Evolutionary conservation across 371 early-diverging fungal species (phyloP).

Genomic region (Furculomyces boomerangus): DNA sequence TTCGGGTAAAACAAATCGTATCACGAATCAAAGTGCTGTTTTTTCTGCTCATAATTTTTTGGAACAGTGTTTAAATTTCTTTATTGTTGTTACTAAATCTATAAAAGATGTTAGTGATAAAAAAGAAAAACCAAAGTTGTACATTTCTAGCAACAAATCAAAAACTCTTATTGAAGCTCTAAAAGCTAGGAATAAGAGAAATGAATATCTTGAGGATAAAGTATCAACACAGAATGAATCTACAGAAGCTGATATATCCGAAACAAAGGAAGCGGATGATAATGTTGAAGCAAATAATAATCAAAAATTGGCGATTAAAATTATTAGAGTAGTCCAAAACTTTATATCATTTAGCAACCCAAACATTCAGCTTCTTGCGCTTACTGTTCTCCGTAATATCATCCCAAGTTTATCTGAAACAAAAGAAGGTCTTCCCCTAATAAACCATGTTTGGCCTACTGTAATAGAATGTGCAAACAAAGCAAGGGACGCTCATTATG

Average conservation of each 20-base stretch:
- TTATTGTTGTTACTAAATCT: background rate
- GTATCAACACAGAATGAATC: background rate
- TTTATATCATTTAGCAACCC: background rate
- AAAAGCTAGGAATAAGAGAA: background rate
- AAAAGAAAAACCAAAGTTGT: too few species aligned
- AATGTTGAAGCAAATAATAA: background rate
- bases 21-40: background rate
- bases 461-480: background rate
- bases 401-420: background rate
- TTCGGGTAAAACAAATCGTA: background rate
- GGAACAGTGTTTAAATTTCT: background rate
- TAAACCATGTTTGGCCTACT: constrained; percentile 1
- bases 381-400: background rate
- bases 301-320: constrained; percentile 2
- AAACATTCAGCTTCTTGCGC: background rate
- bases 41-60: background rate
- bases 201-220: background rate
- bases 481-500: background rate
- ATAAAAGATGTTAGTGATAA: background rate
- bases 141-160: background rate
- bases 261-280: background rate
- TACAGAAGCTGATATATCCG: background rate
- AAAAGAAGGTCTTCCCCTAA: background rate
- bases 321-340: background rate
- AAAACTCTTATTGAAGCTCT: background rate